Evolutionary conservation across 2,329 filamentous ascomycete genomes (phyloP).

Genomic region (Eurotiales sp.): DNA sequence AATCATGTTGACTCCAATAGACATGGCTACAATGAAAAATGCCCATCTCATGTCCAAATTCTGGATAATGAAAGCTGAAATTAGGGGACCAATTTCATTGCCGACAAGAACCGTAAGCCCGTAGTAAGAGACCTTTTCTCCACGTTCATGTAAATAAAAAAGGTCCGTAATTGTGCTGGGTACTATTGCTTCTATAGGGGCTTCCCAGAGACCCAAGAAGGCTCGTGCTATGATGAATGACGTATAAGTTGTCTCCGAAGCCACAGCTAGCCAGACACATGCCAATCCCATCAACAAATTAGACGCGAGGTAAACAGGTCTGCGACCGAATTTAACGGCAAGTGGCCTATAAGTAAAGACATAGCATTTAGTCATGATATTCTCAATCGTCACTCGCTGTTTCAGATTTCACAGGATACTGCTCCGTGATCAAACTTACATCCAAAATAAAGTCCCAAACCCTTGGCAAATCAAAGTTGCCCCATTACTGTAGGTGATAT

Average conservation of each 20-base stretch:
- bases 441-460: not conserved
- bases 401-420: no score
- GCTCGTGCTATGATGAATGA: slow-evolving; percentile 19
- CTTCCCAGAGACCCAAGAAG: slow-evolving; percentile 21
- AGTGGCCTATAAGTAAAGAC: no score
- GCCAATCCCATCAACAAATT: slow-evolving; percentile 18
- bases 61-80: slow-evolving; percentile 20
- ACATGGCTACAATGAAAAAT: not conserved
- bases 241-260: slow-evolving; percentile 1
- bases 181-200: slow-evolving; percentile 24
- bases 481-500: not conserved
- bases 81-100: slow-evolving; percentile 25
- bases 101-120: slow-evolving; percentile 23
- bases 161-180: slow-evolving; percentile 20
- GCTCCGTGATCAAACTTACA: no score
- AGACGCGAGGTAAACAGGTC: slow-evolving; percentile 19
- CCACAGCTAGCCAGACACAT: slow-evolving; percentile 21
- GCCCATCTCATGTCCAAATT: not conserved
- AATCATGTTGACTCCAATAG: not conserved
- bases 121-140: slow-evolving; percentile 17
- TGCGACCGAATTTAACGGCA: slow-evolving; percentile 21
- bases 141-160: slow-evolving; percentile 21
- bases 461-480: not conserved
- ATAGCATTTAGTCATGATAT: no score
- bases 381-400: no score